These are phyloP conservation scores for Starmerella vaccinii DNA, from an alignment of 805 yeast species.

Conservation along the genomic window DNA sequence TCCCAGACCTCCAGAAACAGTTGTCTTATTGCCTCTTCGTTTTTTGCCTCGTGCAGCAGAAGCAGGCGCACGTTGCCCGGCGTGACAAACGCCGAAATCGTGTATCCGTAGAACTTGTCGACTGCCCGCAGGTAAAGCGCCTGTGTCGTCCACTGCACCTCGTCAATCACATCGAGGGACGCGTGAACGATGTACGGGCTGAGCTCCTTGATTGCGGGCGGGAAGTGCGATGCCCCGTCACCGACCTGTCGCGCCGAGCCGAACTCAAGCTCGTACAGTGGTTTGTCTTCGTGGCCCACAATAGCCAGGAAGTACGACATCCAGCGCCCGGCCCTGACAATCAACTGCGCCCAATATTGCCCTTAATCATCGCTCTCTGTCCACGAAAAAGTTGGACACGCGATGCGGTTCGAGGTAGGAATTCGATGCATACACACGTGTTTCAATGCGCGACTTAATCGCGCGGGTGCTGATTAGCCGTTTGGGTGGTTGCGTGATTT, in stretches of 20 bases:
- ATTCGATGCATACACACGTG: background rate
- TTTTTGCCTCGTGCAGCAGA: constrained; percentile 51
- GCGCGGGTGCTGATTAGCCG: background rate
- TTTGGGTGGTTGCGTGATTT: background rate
- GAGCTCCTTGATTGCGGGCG: constrained; percentile 62
- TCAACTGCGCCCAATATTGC: no score
- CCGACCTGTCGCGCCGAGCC: constrained; percentile 61
- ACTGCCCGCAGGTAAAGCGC: constrained; percentile 61
- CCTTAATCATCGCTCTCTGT: background rate
- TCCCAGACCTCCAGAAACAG: constrained; percentile 82
- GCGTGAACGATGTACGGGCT: constrained; percentile 84
- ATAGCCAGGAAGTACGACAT: constrained; percentile 85
- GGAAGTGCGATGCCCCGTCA: constrained; percentile 53
- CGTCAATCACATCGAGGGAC: constrained; percentile 84
- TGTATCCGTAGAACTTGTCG: constrained; percentile 75
- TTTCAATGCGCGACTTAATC: background rate
- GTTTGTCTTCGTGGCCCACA: constrained; percentile 76
- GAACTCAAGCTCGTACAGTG: constrained; percentile 78
- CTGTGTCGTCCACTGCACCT: constrained; percentile 67
- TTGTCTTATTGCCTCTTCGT: constrained; percentile 68
- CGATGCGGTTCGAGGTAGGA: background rate
- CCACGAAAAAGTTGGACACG: background rate
- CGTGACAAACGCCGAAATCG: constrained; percentile 75
- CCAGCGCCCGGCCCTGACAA: background rate
- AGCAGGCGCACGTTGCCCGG: constrained; percentile 79